These are phyloP conservation scores for Coemansia sp. DNA, from an alignment of 192 early-diverging fungal genomes.

Conservation along the genomic window DNA sequence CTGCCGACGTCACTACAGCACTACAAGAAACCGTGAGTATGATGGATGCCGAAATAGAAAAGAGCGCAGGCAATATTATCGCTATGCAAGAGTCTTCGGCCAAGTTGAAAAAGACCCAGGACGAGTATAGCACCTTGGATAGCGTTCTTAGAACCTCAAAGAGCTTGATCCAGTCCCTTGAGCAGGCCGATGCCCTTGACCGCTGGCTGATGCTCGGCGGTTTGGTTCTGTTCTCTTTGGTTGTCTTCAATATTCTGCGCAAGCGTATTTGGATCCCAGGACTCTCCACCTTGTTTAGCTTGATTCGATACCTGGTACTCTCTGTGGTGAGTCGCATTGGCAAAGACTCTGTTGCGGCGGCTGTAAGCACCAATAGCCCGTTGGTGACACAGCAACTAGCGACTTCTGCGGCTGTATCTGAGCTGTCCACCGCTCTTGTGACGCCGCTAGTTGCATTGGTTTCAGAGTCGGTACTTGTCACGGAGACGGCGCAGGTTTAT, in stretches of 20 bases:
- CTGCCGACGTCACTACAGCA: slow-evolving; percentile 50
- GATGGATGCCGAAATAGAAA: slow-evolving; percentile 57
- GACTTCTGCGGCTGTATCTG: neutral
- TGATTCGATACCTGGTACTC: slow-evolving; percentile 30
- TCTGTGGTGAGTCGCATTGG: neutral
- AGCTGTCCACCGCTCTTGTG: neutral
- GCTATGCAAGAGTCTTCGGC: slow-evolving; percentile 47
- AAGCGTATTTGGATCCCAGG: slow-evolving; percentile 57
- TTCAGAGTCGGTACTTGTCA: neutral
- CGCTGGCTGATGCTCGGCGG: slow-evolving; percentile 55
- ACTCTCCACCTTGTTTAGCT: slow-evolving; percentile 27
- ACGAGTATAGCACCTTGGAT: slow-evolving; percentile 38
- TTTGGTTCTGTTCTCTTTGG: slow-evolving; percentile 40
- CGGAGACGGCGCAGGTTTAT: neutral
- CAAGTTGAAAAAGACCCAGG: slow-evolving; percentile 29
- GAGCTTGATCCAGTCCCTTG: slow-evolving; percentile 36
- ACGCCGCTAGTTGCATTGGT: neutral
- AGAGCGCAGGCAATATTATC: slow-evolving; percentile 44
- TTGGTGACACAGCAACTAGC: neutral
- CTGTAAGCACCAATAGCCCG: slow-evolving; percentile 1
- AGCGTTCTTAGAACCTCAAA: slow-evolving; percentile 41
- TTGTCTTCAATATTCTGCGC: slow-evolving; percentile 51
- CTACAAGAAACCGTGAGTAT: slow-evolving; percentile 54
- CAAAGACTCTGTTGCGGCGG: neutral
- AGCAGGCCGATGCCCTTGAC: slow-evolving; percentile 49